phyloP scores from a whole-genome alignment of 2,329 filamentous ascomycete species.

The Fusarium udum region DNA sequence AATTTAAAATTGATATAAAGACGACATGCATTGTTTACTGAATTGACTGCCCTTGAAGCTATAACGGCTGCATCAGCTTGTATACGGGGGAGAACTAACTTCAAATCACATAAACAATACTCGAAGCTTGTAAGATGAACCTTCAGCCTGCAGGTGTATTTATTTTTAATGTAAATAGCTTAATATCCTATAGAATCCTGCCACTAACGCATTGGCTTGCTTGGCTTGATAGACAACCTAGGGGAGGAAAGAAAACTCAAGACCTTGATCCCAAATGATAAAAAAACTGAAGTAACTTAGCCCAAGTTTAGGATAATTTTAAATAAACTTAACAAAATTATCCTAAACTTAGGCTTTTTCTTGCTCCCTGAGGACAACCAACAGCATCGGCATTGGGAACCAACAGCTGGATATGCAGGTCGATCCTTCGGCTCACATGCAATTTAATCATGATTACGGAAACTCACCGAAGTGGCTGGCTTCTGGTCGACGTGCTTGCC shows the following conservation, averaged over 20 bases:
- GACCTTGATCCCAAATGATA: no score
- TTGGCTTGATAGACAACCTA: not conserved
- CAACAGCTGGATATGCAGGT: not conserved
- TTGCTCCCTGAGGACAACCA: not conserved
- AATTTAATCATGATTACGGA: not conserved
- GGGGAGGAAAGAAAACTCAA: no score
- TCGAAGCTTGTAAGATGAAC: rapidly evolving
- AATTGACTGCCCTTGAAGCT: not conserved
- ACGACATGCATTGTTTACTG: no score
- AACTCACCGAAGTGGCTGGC: not conserved
- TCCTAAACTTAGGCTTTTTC: no score
- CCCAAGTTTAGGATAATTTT: no score
- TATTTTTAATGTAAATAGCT: not conserved
- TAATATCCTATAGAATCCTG: rapidly evolving
- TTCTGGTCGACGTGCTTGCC: not conserved
- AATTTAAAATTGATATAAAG: rapidly evolving
- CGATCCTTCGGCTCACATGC: not conserved
- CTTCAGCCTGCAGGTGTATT: not conserved
- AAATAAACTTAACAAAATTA: no score
- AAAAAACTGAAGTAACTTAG: no score
- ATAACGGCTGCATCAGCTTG: not conserved
- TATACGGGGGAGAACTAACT: rapidly evolving
- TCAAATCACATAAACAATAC: not conserved
- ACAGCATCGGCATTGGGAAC: not conserved
- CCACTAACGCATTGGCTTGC: rapidly evolving